Conservation (phyloP, 2,329 filamentous ascomycete species). For the Piedraia hortae region DNA sequence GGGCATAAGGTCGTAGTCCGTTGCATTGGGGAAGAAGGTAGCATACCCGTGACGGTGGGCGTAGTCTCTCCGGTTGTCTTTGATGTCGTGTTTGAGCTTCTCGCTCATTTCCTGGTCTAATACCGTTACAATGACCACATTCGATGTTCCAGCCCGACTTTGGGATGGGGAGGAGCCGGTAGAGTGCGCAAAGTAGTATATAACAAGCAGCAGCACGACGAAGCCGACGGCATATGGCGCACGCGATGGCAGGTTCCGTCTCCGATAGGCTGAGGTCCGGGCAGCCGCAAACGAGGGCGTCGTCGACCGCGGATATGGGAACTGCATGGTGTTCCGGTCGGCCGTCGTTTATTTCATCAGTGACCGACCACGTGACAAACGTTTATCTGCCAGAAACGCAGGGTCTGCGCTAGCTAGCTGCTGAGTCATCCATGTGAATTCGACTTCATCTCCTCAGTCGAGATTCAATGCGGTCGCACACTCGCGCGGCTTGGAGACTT, state of each 20-base stretch:
- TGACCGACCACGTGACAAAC: no score
- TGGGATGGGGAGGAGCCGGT: slow-evolving; percentile 1
- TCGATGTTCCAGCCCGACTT: slow-evolving; percentile 17
- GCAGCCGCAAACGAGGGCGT: slow-evolving; percentile 38
- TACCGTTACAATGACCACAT: slow-evolving; percentile 58
- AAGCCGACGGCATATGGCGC: slow-evolving; percentile 20
- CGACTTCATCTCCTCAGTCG: not conserved
- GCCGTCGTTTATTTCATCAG: slow-evolving; percentile 1
- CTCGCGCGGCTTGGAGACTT: not conserved
- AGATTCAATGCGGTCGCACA: not conserved
- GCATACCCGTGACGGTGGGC: slow-evolving; percentile 68
- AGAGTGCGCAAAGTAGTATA: slow-evolving; percentile 9
- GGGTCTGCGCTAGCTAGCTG: no score
- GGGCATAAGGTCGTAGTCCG: slow-evolving; percentile 43
- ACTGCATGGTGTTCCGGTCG: slow-evolving; percentile 38
- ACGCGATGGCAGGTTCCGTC: slow-evolving; percentile 8
- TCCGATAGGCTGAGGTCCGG: slow-evolving; percentile 20
- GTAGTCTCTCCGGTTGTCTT: slow-evolving; percentile 61
- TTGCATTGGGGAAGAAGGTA: slow-evolving; percentile 52
- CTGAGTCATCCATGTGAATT: not conserved
- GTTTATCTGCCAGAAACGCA: no score
- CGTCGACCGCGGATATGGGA: slow-evolving; percentile 59
- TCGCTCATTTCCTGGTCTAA: slow-evolving; percentile 41
- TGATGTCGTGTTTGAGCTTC: slow-evolving; percentile 43
- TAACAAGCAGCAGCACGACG: slow-evolving; percentile 8